phyloP scores from a whole-genome alignment of 306 rosid genomes.

The Lablab purpureus region DNA sequence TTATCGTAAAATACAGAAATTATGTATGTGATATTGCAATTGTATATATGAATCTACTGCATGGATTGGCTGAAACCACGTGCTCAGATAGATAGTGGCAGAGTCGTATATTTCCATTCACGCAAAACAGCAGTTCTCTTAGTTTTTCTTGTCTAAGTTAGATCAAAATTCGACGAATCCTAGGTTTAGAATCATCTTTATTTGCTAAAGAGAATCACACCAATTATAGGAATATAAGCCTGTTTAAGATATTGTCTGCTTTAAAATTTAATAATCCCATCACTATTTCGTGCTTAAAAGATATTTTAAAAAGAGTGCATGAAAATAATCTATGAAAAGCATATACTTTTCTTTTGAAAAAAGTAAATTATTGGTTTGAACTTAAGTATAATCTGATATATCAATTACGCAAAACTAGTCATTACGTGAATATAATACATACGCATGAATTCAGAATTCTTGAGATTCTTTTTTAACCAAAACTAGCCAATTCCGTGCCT shows the following conservation, averaged over 20 bases:
- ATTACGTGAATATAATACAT: not conserved
- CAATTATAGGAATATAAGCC: too few species aligned
- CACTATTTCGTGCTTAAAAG: too few species aligned
- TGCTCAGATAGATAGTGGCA: not conserved
- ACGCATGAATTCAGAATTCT: not conserved
- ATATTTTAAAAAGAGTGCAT: too few species aligned
- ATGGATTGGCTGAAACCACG: not conserved
- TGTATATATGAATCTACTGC: not conserved
- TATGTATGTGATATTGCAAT: not conserved
- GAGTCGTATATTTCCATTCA: too few species aligned
- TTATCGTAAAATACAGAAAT: too few species aligned
- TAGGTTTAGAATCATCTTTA: not conserved
- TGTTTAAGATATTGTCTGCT: too few species aligned
- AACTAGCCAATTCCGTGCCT: not conserved
- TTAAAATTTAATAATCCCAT: too few species aligned
- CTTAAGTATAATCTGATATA: not conserved
- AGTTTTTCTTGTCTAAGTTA: not conserved
- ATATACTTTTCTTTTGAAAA: too few species aligned
- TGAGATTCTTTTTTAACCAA: not conserved
- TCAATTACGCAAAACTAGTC: not conserved
- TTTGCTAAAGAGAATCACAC: constrained; percentile 2
- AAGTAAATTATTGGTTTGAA: too few species aligned
- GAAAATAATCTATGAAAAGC: too few species aligned
- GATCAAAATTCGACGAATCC: constrained; percentile 11
- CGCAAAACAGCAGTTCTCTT: not conserved